Evolutionary conservation across 1,284 basidiomycete species (phyloP), one percentile per base, ranked within the genome.

Genomic region (Rhodotorula sp.): DNA sequence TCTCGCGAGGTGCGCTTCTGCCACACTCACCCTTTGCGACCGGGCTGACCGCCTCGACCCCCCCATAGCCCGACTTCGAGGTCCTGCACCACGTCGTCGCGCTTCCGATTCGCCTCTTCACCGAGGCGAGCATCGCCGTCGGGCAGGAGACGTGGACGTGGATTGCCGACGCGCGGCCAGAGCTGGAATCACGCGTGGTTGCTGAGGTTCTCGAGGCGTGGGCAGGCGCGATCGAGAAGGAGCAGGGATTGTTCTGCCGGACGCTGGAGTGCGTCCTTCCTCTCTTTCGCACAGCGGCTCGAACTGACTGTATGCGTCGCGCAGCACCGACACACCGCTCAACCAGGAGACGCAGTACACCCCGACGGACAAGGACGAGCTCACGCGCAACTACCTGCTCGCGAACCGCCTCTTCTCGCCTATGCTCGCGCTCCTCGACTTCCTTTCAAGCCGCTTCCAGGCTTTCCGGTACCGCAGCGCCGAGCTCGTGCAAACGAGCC

Each of bases 61-160:
- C 19, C 22, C 17, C 55, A 22, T 76, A 93, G 89, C 89, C 89
- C 79, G 92, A 99, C 75, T 87, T 91, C 79, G 91, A 92, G 51
- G 85, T 99, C 17, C 83, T 99, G 7, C 91, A 94, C 81, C 90
- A 91, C 80, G 84, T 99, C 37, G 94, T 99, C 15, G 86, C 87
- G 37, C 82, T 99, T 27, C 97, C 97, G 0, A 91, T 98, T 78
- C 90, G 90, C 67, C 89, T 92, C 7, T 94, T 94, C 77, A 94
- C 92, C 0, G 93, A 94, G 1, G 85, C 91, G 9, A 88, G 94
- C 1, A 88, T 98, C 70, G 87, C 90, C 17, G 88, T 91, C 2
- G 95, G 93, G 1, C 90, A 94, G 62, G 94, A 97, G 80, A 90
- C 92, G 9, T 99, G 97, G 97, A 93, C 91, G 4, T 98, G 95